Evolutionary conservation across 768 basidiomycete genomes (phyloP).

Genomic region (Lactifluus volemus): DNA sequence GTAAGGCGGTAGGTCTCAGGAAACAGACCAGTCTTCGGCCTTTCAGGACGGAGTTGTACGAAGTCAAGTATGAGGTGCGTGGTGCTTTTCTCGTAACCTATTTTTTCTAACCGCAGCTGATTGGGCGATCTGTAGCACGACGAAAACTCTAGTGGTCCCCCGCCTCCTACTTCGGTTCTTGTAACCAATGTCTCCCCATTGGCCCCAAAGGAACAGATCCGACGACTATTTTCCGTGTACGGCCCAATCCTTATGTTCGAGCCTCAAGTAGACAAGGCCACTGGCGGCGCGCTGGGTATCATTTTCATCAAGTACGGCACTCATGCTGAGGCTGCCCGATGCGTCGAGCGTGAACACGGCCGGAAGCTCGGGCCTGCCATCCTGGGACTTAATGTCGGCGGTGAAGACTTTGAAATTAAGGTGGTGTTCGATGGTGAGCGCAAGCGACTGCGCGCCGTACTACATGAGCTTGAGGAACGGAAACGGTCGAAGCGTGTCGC

Average conservation of each 20-base stretch:
- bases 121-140: slow-evolving; percentile 50
- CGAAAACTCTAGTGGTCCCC: slow-evolving; percentile 55
- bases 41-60: slow-evolving; percentile 34
- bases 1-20: slow-evolving; percentile 35
- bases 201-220: slow-evolving; percentile 55
- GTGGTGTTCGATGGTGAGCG: slow-evolving; percentile 80
- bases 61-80: slow-evolving; percentile 50
- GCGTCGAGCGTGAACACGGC: slow-evolving; percentile 60
- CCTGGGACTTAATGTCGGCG: slow-evolving; percentile 24
- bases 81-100: neutral
- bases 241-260: slow-evolving; percentile 63
- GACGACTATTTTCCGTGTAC: slow-evolving; percentile 52
- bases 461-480: slow-evolving; percentile 52
- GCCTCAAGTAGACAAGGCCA: slow-evolving; percentile 66
- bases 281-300: slow-evolving; percentile 78
- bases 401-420: slow-evolving; percentile 52
- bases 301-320: slow-evolving; percentile 60
- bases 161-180: slow-evolving; percentile 68
- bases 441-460: slow-evolving; percentile 48
- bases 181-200: slow-evolving; percentile 64
- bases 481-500: slow-evolving; percentile 32
- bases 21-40: slow-evolving; percentile 25
- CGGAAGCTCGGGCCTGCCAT: slow-evolving; percentile 43
- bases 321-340: slow-evolving; percentile 60
- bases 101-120: neutral